Conservation (phyloP, 2,329 filamentous ascomycete genomes). For the Arthrobotrys sphaeroides region DNA sequence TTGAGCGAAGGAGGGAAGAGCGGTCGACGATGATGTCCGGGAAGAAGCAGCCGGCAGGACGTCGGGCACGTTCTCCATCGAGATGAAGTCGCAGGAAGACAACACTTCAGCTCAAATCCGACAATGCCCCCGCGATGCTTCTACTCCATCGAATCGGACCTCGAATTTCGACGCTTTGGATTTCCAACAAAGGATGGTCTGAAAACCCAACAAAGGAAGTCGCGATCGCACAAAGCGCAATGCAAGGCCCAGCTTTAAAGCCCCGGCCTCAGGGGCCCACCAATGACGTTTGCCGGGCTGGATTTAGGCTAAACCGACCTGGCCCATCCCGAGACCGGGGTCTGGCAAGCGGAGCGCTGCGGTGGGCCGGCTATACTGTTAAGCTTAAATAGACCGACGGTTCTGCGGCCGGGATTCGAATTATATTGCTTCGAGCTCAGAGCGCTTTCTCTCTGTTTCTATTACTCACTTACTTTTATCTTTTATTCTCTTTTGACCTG, state of each 20-base stretch:
- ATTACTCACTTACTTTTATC: background rate
- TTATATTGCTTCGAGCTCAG: slow-evolving; percentile 11
- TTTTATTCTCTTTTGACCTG: background rate
- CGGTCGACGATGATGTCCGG: background rate
- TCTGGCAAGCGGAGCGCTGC: background rate
- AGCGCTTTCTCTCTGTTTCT: background rate
- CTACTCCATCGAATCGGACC: too few species aligned
- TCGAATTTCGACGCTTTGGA: background rate
- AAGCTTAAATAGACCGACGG: slow-evolving; percentile 42
- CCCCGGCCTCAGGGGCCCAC: slow-evolving; percentile 12
- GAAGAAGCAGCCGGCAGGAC: too few species aligned
- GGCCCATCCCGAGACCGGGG: background rate
- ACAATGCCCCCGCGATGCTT: too few species aligned
- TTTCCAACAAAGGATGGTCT: too few species aligned
- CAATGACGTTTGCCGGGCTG: slow-evolving; percentile 20
- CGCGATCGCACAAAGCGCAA: slow-evolving; percentile 19
- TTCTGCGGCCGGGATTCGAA: slow-evolving; percentile 32
- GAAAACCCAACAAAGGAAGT: too few species aligned
- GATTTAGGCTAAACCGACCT: slow-evolving; percentile 48
- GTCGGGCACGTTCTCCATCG: too few species aligned
- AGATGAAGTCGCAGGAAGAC: too few species aligned
- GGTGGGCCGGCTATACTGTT: slow-evolving; percentile 30
- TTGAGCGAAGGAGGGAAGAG: too few species aligned
- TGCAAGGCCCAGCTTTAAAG: slow-evolving; percentile 34
- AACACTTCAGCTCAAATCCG: too few species aligned